A percentile compares a stretch with the other conserved stretches of the same genome.
Conservation (phyloP, 148 eudicot genomes). For the Dysphania ambrosioides region DNA sequence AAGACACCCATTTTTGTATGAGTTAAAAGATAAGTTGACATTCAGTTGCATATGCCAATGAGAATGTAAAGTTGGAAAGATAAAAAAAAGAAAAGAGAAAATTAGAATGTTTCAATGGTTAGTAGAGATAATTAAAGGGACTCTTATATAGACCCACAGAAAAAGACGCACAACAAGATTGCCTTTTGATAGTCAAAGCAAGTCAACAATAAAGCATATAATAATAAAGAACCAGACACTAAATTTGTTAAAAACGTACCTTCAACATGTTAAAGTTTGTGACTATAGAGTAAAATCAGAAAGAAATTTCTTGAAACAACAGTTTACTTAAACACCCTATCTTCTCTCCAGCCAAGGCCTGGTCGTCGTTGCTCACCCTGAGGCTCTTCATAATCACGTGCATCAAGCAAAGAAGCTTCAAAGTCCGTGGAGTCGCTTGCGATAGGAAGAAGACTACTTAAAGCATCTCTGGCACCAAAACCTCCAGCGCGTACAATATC, state of each 20-base stretch:
- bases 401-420: slow-evolving; percentile 78
- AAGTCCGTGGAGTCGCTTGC: slow-evolving; percentile 86
- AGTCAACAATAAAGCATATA: slow-evolving; percentile 13
- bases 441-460: slow-evolving; percentile 65
- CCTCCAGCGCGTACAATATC: slow-evolving; percentile 81
- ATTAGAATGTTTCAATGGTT: neutral
- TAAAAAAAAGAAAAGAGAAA: neutral
- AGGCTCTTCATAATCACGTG: slow-evolving; percentile 71
- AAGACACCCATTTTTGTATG: neutral
- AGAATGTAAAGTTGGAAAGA: slow-evolving; percentile 12
- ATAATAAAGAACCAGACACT: neutral
- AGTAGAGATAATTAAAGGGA: slow-evolving; percentile 3
- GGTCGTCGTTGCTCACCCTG: slow-evolving; percentile 47
- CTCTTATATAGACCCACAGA: slow-evolving; percentile 7
- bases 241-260: slow-evolving; percentile 23
- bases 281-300: slow-evolving; percentile 9
- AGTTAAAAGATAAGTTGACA: neutral
- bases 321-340: slow-evolving; percentile 33
- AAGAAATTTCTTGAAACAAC: slow-evolving; percentile 10
- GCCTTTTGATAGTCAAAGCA: slow-evolving; percentile 13
- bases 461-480: slow-evolving; percentile 78
- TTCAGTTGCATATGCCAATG: neutral
- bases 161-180: slow-evolving; percentile 9
- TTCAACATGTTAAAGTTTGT: slow-evolving; percentile 22
- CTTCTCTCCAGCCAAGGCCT: slow-evolving; percentile 72